Percentiles rank a stretch among this genome's conserved stretches.
phyloP scores from a whole-genome alignment of 805 yeast species.

The Suhomyces tanzawaensis region DNA sequence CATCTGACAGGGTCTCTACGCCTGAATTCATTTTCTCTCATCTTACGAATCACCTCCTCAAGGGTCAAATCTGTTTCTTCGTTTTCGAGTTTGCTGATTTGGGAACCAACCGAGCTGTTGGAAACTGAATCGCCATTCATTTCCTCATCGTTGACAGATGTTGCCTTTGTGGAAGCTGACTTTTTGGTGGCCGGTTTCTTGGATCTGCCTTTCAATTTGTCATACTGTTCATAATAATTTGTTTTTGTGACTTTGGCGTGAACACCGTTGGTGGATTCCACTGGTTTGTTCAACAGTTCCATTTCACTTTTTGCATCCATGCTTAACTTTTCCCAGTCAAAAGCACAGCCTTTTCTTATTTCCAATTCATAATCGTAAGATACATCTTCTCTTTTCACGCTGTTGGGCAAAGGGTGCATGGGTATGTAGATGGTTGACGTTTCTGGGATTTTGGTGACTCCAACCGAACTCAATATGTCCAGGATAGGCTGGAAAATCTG shows the following conservation, averaged over 20 bases:
- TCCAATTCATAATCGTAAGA: slow-evolving; percentile 3
- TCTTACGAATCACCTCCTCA: background rate
- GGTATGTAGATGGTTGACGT: slow-evolving; percentile 4
- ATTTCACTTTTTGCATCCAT: slow-evolving; percentile 1
- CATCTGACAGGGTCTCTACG: background rate
- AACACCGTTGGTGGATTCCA: background rate
- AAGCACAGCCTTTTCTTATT: slow-evolving; percentile 5
- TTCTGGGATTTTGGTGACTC: slow-evolving; percentile 3
- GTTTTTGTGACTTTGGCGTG: background rate
- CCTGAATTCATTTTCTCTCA: background rate
- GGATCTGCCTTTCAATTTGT: slow-evolving; percentile 1
- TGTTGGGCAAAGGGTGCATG: slow-evolving; percentile 3
- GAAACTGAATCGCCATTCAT: background rate
- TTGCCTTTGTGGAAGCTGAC: background rate
- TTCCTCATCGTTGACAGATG: background rate
- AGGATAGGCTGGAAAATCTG: slow-evolving; percentile 4
- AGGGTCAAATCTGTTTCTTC: background rate
- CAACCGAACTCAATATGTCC: slow-evolving; percentile 2
- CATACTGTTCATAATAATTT: slow-evolving; percentile 2
- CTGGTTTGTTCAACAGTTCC: background rate
- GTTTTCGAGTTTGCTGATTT: background rate
- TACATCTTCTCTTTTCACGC: background rate
- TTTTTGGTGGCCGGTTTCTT: background rate
- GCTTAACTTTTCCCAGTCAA: slow-evolving; percentile 4
- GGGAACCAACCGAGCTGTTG: background rate